These are phyloP conservation scores for Apiospora pterosperma DNA, from an alignment of 2,329 filamentous ascomycete species.

Conservation along the genomic window DNA sequence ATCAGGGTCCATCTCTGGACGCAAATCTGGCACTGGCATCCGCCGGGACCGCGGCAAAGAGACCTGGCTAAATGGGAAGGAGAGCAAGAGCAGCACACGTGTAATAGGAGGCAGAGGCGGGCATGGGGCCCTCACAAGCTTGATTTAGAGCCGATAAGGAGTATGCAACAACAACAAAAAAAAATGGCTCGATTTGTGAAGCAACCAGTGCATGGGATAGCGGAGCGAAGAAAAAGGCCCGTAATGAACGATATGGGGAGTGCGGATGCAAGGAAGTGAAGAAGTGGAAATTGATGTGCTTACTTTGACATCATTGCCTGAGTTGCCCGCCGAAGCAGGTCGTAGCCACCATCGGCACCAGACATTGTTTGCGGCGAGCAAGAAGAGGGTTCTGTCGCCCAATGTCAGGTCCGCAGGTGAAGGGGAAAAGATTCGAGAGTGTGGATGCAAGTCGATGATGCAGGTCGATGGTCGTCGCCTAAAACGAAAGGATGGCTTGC, in stretches of 20 bases:
- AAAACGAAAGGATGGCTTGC: not conserved
- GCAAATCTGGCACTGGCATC: constrained; percentile 1
- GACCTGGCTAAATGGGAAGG: constrained; percentile 10
- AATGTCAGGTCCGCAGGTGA: constrained; percentile 1
- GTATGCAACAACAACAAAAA: not conserved
- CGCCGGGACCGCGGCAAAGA: constrained; percentile 6
- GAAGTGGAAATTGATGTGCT: constrained; percentile 25
- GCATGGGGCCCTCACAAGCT: not conserved
- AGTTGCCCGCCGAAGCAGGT: constrained; percentile 58
- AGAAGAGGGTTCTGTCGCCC: constrained; percentile 1
- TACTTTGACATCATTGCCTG: constrained; percentile 61
- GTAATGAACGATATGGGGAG: constrained; percentile 4
- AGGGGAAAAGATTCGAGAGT: not conserved
- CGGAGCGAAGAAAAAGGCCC: constrained; percentile 3
- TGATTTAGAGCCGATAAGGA: not conserved
- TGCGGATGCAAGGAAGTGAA: constrained; percentile 17
- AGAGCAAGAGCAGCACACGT: not conserved
- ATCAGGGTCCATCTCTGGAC: constrained; percentile 4
- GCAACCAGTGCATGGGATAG: constrained; percentile 1
- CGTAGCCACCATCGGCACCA: constrained; percentile 50
- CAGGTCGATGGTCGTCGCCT: not conserved
- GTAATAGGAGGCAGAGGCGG: not conserved
- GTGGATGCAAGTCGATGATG: not conserved
- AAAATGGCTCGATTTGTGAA: constrained; percentile 2
- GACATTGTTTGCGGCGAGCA: constrained; percentile 36